Evolutionary conservation across 331 rosid genomes (phyloP).

Genomic region (Telfairia occidentalis): DNA sequence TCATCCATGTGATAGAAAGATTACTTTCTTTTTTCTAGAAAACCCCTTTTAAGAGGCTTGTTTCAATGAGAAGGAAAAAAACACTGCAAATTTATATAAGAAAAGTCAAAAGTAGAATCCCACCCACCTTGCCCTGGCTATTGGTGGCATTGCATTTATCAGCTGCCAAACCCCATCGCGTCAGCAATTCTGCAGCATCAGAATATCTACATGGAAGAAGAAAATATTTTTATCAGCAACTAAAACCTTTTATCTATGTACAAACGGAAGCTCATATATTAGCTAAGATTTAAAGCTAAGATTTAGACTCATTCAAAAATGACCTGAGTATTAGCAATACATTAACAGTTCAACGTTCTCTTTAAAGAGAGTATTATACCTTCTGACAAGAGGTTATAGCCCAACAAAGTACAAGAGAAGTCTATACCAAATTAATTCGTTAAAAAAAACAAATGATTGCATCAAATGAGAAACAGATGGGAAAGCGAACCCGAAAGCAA

Average conservation of each 20-base stretch:
- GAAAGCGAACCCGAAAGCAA: not conserved
- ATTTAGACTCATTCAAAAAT: not conserved
- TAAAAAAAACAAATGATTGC: not conserved
- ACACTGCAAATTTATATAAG: not conserved
- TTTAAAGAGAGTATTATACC: not conserved
- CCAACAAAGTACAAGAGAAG: not conserved
- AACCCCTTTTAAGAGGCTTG: not conserved
- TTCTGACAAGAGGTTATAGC: not conserved
- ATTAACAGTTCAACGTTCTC: not conserved
- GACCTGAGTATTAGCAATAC: not conserved
- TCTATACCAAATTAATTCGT: not conserved
- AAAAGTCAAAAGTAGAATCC: not conserved
- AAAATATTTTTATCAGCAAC: not conserved
- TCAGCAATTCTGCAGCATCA: conserved; percentile 67
- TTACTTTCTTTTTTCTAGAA: not conserved
- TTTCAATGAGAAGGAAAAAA: not conserved
- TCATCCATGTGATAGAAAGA: not conserved
- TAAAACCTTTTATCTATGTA: not conserved
- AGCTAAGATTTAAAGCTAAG: not conserved
- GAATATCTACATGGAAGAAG: conserved; percentile 41
- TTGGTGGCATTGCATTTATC: conserved; percentile 82
- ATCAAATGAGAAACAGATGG: not conserved
- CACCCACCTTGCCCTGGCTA: conserved; percentile 79
- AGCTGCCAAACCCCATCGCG: conserved; percentile 80
- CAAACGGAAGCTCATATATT: not conserved